Base-by-base conservation (phyloP, 129 eudicot genomes). In the Helianthus annuus region DNA sequence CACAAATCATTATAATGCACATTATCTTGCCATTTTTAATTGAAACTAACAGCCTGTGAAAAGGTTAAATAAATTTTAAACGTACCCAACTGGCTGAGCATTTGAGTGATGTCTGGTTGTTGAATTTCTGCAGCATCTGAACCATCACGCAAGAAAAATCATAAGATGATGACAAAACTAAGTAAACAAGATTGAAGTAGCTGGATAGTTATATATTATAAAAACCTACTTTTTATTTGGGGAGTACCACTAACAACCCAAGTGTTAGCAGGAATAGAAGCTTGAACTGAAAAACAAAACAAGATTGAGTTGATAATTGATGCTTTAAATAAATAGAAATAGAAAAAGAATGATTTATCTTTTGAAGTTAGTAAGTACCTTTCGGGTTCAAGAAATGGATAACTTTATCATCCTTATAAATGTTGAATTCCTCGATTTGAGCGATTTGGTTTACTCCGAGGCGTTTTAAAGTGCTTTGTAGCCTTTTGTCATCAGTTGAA, bases 181-280 rank as follows among this genome's bases (percentile, higher is more conserved):
- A 13, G 7, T 52, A 16, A 3, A 54, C 59, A 24, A 56, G 2
- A 27, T 7, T 7, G 7, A n/a, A 59, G 13, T 16, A 71, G 53
- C 45, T 46, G 19, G 14, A 63, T 19, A 1, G 0, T 32, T 32
- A 32, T 32, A 32, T 32, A 32, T 32, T 36, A 67, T 38, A 64
- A 77, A 10, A 32, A 60, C 66, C 22, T 91, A 92, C 98, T 92
- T 83, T 89, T 92, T 61, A 80, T 89, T 75, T 89, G 97, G 13
- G 97, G 91, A 68, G 91, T 16, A 11, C 97, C 96, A 51, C 96
- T 92, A 64, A 92, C 88, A 69, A 92, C 97, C 97, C 97, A 92
- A 38, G 97, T 92, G 79, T 92, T 92, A 68, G 97, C 96, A 39
- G 86, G 79, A 87, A 89, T 83, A 40, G 98, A 85, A 22, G 98